phyloP scores from a whole-genome alignment of 2,329 filamentous ascomycete genomes.

The Alternaria sp. region DNA sequence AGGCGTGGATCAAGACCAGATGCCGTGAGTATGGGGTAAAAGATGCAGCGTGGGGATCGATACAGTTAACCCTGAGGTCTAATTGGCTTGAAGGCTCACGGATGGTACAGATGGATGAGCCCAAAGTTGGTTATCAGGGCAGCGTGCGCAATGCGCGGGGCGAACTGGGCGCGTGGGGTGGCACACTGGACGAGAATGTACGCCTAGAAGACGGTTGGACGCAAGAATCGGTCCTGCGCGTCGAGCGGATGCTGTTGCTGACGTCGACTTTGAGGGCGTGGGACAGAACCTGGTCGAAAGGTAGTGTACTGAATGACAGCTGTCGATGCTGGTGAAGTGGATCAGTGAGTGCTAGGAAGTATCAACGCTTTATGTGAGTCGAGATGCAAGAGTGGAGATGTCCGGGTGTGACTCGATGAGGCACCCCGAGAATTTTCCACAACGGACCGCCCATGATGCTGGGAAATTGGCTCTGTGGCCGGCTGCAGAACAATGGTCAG shows the following conservation, averaged over 20 bases:
- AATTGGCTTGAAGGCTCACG: conserved; percentile 40
- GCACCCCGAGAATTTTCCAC: conserved; percentile 34
- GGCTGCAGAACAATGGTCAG: conserved; percentile 23
- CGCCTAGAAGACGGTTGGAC: conserved; percentile 26
- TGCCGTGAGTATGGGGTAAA: conserved; percentile 41
- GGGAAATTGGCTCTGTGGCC: conserved; percentile 25
- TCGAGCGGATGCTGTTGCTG: conserved; percentile 36
- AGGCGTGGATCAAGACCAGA: conserved; percentile 24
- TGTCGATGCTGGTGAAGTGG: conserved; percentile 11
- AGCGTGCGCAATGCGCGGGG: conserved; percentile 34
- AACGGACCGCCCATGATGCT: conserved; percentile 31
- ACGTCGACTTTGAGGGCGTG: conserved; percentile 15
- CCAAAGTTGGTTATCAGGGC: conserved; percentile 36
- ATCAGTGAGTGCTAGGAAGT: conserved; percentile 22
- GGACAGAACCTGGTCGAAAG: conserved; percentile 11
- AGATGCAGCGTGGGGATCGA: conserved; percentile 42
- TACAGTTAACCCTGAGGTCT: conserved; percentile 23
- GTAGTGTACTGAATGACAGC: conserved; percentile 12
- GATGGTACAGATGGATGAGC: conserved; percentile 33
- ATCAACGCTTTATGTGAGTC: conserved; percentile 36
- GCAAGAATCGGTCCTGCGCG: conserved; percentile 36
- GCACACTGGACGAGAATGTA: conserved; percentile 24
- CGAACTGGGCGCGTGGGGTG: conserved; percentile 40
- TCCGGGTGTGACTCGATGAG: conserved; percentile 39
- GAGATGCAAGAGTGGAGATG: conserved; percentile 39